Evolutionary conservation across 345 rosid genomes (phyloP).

Genomic region (Syzygium aromaticum): DNA sequence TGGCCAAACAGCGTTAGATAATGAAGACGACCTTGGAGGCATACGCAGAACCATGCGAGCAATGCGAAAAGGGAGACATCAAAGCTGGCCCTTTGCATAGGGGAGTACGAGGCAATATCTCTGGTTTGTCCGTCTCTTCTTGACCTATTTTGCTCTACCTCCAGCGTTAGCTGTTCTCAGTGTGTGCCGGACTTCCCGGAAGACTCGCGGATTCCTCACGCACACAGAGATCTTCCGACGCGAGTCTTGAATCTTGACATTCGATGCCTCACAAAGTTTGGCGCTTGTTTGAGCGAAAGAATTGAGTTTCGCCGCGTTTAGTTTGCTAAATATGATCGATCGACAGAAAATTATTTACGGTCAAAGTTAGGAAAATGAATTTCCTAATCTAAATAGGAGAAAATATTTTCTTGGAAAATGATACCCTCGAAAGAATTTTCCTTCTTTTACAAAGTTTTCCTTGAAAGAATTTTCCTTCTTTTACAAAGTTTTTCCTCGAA

Average conservation of each 20-base stretch:
- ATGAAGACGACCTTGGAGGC: neutral
- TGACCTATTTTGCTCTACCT: neutral
- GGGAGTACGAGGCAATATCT: neutral
- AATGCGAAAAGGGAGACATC: neutral
- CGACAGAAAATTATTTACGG: accelerated
- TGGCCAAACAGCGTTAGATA: no score
- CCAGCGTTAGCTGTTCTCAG: neutral
- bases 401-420: accelerated
- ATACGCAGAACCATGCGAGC: neutral
- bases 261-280: no score
- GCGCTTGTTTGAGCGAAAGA: neutral
- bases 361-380: neutral
- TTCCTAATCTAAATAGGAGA: accelerated
- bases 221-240: neutral
- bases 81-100: neutral
- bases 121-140: neutral
- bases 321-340: neutral
- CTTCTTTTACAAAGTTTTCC: neutral
- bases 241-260: neutral
- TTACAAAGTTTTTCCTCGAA: accelerated
- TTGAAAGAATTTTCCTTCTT: accelerated
- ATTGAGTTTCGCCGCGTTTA: neutral
- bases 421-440: accelerated
- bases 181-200: neutral
- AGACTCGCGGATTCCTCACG: neutral